phyloP scores from a whole-genome alignment of 768 basidiomycete species.

The Lyophyllum shimeji region DNA sequence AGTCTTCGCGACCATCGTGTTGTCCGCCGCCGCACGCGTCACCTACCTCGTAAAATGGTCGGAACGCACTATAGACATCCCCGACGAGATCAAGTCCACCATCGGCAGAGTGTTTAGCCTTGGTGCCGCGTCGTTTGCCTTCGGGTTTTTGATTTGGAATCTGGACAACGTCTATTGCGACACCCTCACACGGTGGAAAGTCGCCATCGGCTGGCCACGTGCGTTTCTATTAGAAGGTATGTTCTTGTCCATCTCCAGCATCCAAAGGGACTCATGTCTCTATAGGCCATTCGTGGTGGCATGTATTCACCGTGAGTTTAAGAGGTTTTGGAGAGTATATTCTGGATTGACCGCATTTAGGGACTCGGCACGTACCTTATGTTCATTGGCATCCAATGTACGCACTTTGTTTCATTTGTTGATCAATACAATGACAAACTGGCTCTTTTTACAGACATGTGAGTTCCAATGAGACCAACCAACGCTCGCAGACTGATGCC shows the following conservation, averaged over 20 bases:
- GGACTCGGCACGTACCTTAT: constrained; percentile 52
- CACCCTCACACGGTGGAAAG: constrained; percentile 54
- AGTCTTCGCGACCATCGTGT: constrained; percentile 62
- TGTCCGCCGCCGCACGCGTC: constrained; percentile 47
- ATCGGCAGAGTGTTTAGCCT: constrained; percentile 47
- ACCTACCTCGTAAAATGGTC: constrained; percentile 51
- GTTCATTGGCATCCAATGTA: constrained; percentile 54
- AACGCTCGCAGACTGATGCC: constrained; percentile 1
- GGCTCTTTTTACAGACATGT: constrained; percentile 37
- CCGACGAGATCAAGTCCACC: constrained; percentile 36
- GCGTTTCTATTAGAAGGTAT: constrained; percentile 68
- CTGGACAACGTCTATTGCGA: constrained; percentile 77
- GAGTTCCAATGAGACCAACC: constrained; percentile 24
- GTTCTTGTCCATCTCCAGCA: constrained; percentile 1
- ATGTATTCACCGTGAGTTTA: constrained; percentile 56
- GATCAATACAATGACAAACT: not conserved
- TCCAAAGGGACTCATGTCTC: not conserved
- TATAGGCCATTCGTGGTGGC: constrained; percentile 77
- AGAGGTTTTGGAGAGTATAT: not conserved
- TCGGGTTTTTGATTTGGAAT: constrained; percentile 79
- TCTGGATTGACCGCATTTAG: constrained; percentile 21
- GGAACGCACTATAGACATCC: constrained; percentile 36
- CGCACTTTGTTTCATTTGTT: constrained; percentile 16
- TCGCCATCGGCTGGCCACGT: constrained; percentile 56
- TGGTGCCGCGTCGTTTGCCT: constrained; percentile 55